Evolutionary conservation across 495 filamentous ascomycete species (phyloP).

Genomic region (Penicillium herquei): DNA sequence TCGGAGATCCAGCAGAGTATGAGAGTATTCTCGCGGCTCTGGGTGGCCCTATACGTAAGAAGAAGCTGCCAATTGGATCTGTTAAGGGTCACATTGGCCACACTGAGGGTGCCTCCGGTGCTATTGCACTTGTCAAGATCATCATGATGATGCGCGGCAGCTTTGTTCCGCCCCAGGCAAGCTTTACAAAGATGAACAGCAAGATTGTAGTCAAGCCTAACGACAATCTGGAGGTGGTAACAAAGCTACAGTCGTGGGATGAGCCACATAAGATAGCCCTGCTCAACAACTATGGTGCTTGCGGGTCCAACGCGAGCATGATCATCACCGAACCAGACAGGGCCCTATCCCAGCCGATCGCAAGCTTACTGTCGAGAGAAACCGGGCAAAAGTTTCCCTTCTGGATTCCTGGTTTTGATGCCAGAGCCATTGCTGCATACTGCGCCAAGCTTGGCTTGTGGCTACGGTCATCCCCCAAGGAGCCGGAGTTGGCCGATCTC

Average conservation of each 20-base stretch:
- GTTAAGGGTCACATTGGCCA: constrained; percentile 55
- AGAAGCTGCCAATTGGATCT: constrained; percentile 31
- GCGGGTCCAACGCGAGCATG: constrained; percentile 42
- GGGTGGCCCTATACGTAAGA: constrained; percentile 24
- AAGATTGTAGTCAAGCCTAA: constrained; percentile 18
- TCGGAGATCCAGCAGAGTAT: constrained; percentile 66
- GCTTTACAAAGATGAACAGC: constrained; percentile 41
- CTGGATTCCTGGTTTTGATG: constrained; percentile 1
- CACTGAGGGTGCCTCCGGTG: constrained; percentile 48
- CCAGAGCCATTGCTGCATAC: background rate
- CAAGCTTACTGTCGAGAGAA: too few species aligned
- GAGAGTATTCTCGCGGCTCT: constrained; percentile 38
- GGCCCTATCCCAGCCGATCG: background rate
- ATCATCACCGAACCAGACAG: constrained; percentile 25
- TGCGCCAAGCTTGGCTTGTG: background rate
- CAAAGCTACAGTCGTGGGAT: background rate
- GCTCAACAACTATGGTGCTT: constrained; percentile 51
- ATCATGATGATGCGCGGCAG: constrained; percentile 49
- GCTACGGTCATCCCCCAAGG: background rate
- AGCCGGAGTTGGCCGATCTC: background rate
- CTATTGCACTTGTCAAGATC: constrained; percentile 44
- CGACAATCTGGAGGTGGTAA: constrained; percentile 40
- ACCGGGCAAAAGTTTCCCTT: constrained; percentile 1
- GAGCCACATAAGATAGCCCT: constrained; percentile 32
- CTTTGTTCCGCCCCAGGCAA: constrained; percentile 42